phyloP scores from a whole-genome alignment of 805 yeast species.

The Ogataea kodamae region DNA sequence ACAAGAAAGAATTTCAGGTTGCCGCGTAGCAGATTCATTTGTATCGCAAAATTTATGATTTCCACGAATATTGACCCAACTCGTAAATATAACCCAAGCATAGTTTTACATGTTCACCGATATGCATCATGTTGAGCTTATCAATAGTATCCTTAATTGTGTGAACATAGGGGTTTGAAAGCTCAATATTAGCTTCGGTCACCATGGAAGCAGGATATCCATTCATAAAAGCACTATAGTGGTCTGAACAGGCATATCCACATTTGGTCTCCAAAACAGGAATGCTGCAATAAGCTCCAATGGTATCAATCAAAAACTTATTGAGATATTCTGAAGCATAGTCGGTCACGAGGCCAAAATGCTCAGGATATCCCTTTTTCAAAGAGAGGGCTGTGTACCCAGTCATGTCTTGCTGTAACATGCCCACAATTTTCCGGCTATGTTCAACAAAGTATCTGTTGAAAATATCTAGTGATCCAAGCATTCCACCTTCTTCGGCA shows the following conservation, averaged over 20 bases:
- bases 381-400: slow-evolving; percentile 61
- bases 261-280: slow-evolving; percentile 74
- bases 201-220: slow-evolving; percentile 86
- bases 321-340: slow-evolving; percentile 55
- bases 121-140: slow-evolving; percentile 69
- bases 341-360: slow-evolving; percentile 80
- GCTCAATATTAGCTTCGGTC: slow-evolving; percentile 68
- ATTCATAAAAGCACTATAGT: slow-evolving; percentile 76
- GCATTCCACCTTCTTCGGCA: slow-evolving; percentile 89
- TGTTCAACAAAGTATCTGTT: slow-evolving; percentile 40
- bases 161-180: slow-evolving; percentile 69
- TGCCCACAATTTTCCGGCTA: slow-evolving; percentile 61
- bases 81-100: slow-evolving; percentile 74
- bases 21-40: slow-evolving; percentile 2
- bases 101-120: slow-evolving; percentile 76
- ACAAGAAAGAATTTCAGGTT: slow-evolving; percentile 17
- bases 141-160: slow-evolving; percentile 78
- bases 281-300: slow-evolving; percentile 60
- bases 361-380: slow-evolving; percentile 52
- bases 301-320: slow-evolving; percentile 56
- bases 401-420: slow-evolving; percentile 96
- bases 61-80: slow-evolving; percentile 33
- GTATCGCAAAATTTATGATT: too few species aligned
- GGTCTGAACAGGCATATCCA: slow-evolving; percentile 94
- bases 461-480: slow-evolving; percentile 82